Base-by-base conservation (phyloP, 352 stramenopile species). In the Pythium oligandrum region DNA sequence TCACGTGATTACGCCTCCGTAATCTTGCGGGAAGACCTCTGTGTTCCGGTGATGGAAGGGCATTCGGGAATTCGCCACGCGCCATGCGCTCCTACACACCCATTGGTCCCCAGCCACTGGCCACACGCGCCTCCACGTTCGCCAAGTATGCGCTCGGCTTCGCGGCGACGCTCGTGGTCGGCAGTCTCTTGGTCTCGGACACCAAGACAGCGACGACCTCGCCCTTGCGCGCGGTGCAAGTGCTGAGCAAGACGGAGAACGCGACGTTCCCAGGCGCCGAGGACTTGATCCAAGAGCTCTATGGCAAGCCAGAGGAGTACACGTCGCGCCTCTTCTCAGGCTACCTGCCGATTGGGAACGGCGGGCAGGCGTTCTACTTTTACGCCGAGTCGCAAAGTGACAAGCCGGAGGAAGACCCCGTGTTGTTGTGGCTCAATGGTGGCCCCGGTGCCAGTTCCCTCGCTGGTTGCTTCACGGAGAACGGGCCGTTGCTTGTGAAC, bases 391-490 rank as follows among this genome's bases (percentile, higher is more conserved):
- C 75, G 7, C 78, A 88, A 60, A 84, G 66, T 48, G 11, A 51
- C 3, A 68, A 55, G 6, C 44, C 65, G 0, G 53, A 68, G 42
- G 47, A 45, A 2, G 77, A 86, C 61, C 75, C 79, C 0, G 70
- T 90, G 48, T 40, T 86, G 48, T 63, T 88, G 4, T 90, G 80
- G 77, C 73, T 87, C 37, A 88, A 86, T 38, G 80, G 80, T 11
- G 80, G 80, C 0, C 80, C 80, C 0, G 80, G 80, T 0, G 59
- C 73, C 6, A 86, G 72, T 48, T 86, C 78, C 37, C 61, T 91
- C 9, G 54, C 63, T 0, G 80, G 80, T 30, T 80, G 71, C 44
- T 89, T 87, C 57, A 71, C 71, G 2, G 80, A 90, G 60, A 86
- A 87, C 55, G 80, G 80, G 0, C 79, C 78, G 43, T 65, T 90